These are phyloP conservation scores for Houttuynia cordata DNA, from an alignment of 164 flowering plant species.

Conservation along the genomic window DNA sequence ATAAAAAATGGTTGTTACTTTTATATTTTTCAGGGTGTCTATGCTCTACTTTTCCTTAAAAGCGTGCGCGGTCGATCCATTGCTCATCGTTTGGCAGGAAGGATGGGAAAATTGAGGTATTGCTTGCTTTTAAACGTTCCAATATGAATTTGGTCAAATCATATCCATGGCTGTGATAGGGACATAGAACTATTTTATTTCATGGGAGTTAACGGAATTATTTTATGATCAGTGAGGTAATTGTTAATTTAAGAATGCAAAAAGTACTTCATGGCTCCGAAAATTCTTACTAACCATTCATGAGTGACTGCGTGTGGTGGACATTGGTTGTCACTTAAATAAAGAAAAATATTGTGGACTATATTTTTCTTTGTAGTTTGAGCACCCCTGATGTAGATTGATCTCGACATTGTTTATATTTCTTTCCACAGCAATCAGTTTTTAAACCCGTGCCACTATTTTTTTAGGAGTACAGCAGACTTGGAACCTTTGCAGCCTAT, in stretches of 20 bases:
- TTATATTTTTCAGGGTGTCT: conserved; percentile 57
- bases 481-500: conserved; percentile 87
- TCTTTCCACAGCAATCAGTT: too few species aligned
- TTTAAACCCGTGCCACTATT: too few species aligned
- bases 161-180: neutral
- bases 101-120: conserved; percentile 81
- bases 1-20: neutral
- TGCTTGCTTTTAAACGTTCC: conserved; percentile 5
- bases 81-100: conserved; percentile 72
- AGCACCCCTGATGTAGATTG: too few species aligned
- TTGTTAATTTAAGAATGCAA: neutral
- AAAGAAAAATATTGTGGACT: too few species aligned
- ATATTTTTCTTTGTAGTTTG: too few species aligned
- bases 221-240: neutral
- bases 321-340: neutral
- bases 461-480: conserved; percentile 53
- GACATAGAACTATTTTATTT: neutral
- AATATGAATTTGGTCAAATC: neutral
- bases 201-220: neutral
- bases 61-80: conserved; percentile 64
- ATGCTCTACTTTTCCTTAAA: conserved; percentile 74
- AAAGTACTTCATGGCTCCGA: neutral
- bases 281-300: neutral
- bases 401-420: too few species aligned
- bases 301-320: neutral